These are phyloP conservation scores for Pichia californica DNA, from an alignment of 805 yeast genomes.

Conservation along the genomic window DNA sequence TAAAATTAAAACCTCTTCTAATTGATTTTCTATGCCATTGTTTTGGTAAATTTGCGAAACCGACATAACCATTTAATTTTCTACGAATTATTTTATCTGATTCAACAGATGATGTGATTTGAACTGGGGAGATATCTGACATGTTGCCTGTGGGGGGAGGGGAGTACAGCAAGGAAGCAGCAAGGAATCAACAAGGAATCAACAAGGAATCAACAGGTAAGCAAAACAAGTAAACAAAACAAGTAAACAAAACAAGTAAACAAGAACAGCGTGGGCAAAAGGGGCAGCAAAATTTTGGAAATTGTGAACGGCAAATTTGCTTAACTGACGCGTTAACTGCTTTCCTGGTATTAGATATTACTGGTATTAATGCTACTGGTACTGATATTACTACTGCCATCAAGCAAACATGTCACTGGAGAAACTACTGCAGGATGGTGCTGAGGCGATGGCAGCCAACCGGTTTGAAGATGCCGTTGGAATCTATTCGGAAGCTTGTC, in stretches of 20 bases:
- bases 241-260: background rate
- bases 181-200: background rate
- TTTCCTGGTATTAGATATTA: no score
- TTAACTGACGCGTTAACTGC: background rate
- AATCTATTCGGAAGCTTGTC: slow-evolving; percentile 70
- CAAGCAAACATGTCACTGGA: slow-evolving; percentile 30
- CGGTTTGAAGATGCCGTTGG: slow-evolving; percentile 65
- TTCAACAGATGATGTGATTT: background rate
- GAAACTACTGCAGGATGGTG: slow-evolving; percentile 52
- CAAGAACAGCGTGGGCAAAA: background rate
- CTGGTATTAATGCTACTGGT: no score
- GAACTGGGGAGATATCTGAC: background rate
- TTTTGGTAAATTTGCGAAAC: slow-evolving; percentile 95
- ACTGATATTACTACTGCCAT: no score
- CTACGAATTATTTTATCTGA: slow-evolving; percentile 60
- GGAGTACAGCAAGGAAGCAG: background rate
- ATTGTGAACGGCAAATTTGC: background rate
- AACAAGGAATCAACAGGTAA: background rate
- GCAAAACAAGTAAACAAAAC: background rate
- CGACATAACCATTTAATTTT: slow-evolving; percentile 87
- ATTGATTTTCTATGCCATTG: slow-evolving; percentile 97
- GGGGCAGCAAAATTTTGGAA: background rate
- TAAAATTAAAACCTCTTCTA: slow-evolving; percentile 82
- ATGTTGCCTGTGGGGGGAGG: background rate
- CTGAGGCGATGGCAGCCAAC: slow-evolving; percentile 56